Base-by-base conservation (phyloP, 2,329 filamentous ascomycete genomes). In the Arthrinium puccinioides region DNA sequence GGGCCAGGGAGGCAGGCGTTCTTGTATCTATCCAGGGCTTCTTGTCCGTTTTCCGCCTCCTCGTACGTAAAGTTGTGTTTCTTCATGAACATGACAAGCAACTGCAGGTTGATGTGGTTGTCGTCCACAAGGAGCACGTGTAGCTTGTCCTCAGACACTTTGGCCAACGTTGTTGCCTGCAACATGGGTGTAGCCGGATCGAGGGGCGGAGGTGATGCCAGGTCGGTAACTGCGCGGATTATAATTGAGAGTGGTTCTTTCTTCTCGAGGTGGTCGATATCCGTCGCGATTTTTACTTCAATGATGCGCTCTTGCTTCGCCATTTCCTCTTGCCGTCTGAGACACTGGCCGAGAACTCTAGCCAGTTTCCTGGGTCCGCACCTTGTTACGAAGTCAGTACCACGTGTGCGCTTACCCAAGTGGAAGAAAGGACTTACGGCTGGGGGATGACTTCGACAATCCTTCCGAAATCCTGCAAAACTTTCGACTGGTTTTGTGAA, bases 1-100 rank as follows among this genome's bases (percentile, higher is more conserved):
- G 44, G 45, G 27, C 47, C 39, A 5, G 16, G 33, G 9, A 14
- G 43, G 11, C 27, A 44, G n/a, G 35, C 47, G 9, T 50, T 46
- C 32, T 59, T 60, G 47, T 65, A 72, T 8, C 48, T 52, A n/a
- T 66, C 59, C 2, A 73, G 52, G 2, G 70, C 70, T 47, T 70
- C 61, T 15, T 63, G 58, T 6, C 70, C 70, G 40, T 73, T 66
- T 21, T 53, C 54, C 1, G 69, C 70, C 9, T 61, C 62, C n/a
- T 56, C 55, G 39, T 61, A 62, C 1, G 59, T 55, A 21, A 60
- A 59, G 4, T 64, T 60, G 16, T 59, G 61, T 41, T 65, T 68
- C 16, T 54, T 56, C 52, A 66, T 60, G 24, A 64, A 67, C 24
- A 59, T 64, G 10, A 60, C 55, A 3, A 69, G 52, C 0, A 68